Evolutionary conservation across 1,284 basidiomycete species (phyloP).

Genomic region (Gymnopus androsaceus): DNA sequence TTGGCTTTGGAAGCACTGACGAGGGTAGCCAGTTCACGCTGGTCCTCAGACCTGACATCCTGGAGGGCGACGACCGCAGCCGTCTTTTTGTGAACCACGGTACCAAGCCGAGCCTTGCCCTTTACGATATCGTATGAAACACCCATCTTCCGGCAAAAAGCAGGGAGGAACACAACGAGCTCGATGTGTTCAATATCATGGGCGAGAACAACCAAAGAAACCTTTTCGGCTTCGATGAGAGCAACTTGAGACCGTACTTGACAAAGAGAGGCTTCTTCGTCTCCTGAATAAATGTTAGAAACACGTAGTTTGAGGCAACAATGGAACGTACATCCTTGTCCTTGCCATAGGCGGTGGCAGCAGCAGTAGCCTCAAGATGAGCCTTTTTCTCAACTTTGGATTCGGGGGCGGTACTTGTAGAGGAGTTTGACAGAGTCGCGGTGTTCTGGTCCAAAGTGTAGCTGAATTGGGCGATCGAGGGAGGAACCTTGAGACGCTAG

Average conservation of each 20-base stretch:
- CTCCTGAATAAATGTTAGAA: conserved; percentile 39
- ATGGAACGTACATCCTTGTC: conserved; percentile 35
- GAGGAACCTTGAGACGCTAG: conserved; percentile 98
- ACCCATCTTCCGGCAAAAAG: conserved; percentile 99
- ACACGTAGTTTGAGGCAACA: neutral
- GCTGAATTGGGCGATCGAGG: conserved; percentile 96
- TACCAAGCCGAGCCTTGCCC: conserved; percentile 89
- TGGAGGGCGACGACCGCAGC: conserved; percentile 89
- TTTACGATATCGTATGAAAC: conserved; percentile 98
- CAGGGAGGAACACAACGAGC: conserved; percentile 96
- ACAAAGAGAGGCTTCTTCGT: conserved; percentile 91
- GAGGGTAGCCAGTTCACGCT: conserved; percentile 44
- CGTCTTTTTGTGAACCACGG: conserved; percentile 78
- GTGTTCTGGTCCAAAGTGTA: conserved; percentile 99
- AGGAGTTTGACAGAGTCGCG: conserved; percentile 94
- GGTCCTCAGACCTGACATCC: conserved; percentile 51
- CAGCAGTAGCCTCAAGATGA: conserved; percentile 79
- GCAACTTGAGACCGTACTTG: conserved; percentile 98
- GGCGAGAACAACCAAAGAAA: conserved; percentile 92
- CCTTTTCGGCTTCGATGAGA: conserved; percentile 97
- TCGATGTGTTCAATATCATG: conserved; percentile 99
- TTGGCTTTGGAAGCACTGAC: conserved; percentile 96
- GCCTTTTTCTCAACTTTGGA: conserved; percentile 97
- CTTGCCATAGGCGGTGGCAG: conserved; percentile 78
- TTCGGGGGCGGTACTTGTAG: conserved; percentile 96